Evolutionary conservation across 768 basidiomycete species (phyloP).

Genomic region (Stropharia rugosoannulata): DNA sequence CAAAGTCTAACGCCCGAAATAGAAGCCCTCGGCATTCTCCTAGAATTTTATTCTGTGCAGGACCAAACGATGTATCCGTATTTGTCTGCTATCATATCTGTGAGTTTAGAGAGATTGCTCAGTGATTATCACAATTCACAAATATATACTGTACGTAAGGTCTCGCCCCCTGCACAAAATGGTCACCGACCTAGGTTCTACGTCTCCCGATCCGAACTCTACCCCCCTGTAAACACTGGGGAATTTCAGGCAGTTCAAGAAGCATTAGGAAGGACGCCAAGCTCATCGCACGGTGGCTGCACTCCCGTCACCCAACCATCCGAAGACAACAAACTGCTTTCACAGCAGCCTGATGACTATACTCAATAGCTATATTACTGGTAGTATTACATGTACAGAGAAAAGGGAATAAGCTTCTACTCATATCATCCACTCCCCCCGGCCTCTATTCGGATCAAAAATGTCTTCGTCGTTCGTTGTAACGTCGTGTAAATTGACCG

Average conservation of each 20-base stretch:
- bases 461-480: conserved; percentile 9
- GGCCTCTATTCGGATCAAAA: conserved; percentile 7
- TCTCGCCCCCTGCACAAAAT: conserved; percentile 41
- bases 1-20: conserved; percentile 4
- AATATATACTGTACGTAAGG: conserved; percentile 29
- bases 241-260: conserved; percentile 25
- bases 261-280: conserved; percentile 49
- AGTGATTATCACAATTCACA: conserved; percentile 4
- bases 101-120: conserved; percentile 30
- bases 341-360: background rate
- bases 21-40: conserved; percentile 66
- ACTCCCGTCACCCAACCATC: conserved; percentile 38
- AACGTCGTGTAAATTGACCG: conserved; percentile 3
- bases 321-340: conserved; percentile 10
- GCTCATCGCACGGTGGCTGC: conserved; percentile 57
- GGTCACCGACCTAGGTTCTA: conserved; percentile 37
- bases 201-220: conserved; percentile 34
- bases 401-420: background rate
- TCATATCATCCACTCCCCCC: conserved; percentile 24
- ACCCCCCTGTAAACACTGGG: conserved; percentile 7
- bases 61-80: conserved; percentile 49
- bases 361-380: background rate
- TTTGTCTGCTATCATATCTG: conserved; percentile 47
- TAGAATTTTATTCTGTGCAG: conserved; percentile 74
- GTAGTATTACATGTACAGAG: background rate